Evolutionary conservation across 768 basidiomycete species (phyloP).

Genomic region (Antrodiella citrinella): DNA sequence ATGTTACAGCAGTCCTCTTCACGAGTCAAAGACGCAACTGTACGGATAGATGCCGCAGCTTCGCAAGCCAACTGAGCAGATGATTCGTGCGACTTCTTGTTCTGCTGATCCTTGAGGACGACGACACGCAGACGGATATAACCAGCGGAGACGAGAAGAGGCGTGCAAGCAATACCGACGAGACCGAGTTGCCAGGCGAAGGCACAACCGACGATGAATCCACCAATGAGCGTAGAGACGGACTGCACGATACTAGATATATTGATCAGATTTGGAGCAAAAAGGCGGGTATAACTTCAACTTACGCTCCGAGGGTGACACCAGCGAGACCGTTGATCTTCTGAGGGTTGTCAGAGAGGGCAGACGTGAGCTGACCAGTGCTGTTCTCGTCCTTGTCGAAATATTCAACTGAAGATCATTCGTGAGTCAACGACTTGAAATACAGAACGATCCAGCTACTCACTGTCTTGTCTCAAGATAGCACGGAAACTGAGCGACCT

Average conservation of each 20-base stretch:
- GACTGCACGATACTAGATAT: conserved; percentile 57
- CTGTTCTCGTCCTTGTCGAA: conserved; percentile 85
- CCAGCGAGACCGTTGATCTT: conserved; percentile 87
- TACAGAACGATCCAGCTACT: conserved; percentile 32
- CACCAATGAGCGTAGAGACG: conserved; percentile 58
- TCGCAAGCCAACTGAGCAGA: conserved; percentile 89
- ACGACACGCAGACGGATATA: conserved; percentile 80
- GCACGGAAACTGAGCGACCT: conserved; percentile 69
- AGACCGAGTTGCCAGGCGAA: conserved; percentile 79
- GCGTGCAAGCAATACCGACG: conserved; percentile 74
- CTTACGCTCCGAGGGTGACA: conserved; percentile 65
- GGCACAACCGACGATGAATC: conserved; percentile 70
- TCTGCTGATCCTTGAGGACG: conserved; percentile 76
- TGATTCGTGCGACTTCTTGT: conserved; percentile 68
- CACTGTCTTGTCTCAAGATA: conserved; percentile 83
- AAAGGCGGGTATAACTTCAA: too few relatives aligned
- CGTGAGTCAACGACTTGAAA: neutral
- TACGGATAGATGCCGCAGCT: conserved; percentile 81
- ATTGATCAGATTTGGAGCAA: too few relatives aligned
- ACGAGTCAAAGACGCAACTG: conserved; percentile 80
- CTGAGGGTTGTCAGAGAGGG: conserved; percentile 79
- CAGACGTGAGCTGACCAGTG: conserved; percentile 74
- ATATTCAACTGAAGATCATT: neutral
- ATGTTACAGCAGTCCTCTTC: conserved; percentile 67
- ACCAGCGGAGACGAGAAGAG: conserved; percentile 62